These are phyloP conservation scores for Cladosporium sp. DNA, from an alignment of 2,329 filamentous ascomycete genomes.

Conservation along the genomic window DNA sequence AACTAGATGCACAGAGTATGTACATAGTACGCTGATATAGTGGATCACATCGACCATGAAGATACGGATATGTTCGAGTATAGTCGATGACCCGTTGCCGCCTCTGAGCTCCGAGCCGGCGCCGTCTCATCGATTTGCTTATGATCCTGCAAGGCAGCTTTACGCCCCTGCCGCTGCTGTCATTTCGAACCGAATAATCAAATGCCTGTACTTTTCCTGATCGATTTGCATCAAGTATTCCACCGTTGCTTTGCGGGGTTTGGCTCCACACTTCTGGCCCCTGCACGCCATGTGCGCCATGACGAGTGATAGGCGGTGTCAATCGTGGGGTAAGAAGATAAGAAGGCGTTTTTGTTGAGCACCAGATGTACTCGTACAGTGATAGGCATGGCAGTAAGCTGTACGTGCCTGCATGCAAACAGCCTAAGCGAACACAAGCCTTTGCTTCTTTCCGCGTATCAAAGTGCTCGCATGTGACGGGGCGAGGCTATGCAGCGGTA, in stretches of 20 bases:
- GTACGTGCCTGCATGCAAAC: neutral
- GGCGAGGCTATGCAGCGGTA: neutral
- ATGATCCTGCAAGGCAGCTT: too few species aligned
- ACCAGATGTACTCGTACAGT: neutral
- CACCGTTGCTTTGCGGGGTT: neutral
- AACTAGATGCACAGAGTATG: slow-evolving; percentile 25
- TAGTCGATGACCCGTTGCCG: too few species aligned
- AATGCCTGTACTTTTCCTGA: too few species aligned
- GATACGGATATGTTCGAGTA: too few species aligned
- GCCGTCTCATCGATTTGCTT: too few species aligned
- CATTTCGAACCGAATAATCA: too few species aligned
- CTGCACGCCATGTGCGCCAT: neutral
- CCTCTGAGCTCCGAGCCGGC: too few species aligned
- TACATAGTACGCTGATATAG: neutral
- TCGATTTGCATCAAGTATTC: too few species aligned
- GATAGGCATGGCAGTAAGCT: neutral
- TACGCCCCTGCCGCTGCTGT: too few species aligned
- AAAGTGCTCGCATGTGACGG: neutral
- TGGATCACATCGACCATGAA: neutral
- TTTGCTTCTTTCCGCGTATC: neutral
- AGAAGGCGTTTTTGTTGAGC: neutral
- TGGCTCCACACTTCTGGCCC: neutral
- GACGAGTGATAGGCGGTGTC: neutral
- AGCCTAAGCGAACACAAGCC: slow-evolving; percentile 1
- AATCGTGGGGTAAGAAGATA: neutral